phyloP scores from a whole-genome alignment of 768 basidiomycete species.

The Phylloporus sp. region DNA sequence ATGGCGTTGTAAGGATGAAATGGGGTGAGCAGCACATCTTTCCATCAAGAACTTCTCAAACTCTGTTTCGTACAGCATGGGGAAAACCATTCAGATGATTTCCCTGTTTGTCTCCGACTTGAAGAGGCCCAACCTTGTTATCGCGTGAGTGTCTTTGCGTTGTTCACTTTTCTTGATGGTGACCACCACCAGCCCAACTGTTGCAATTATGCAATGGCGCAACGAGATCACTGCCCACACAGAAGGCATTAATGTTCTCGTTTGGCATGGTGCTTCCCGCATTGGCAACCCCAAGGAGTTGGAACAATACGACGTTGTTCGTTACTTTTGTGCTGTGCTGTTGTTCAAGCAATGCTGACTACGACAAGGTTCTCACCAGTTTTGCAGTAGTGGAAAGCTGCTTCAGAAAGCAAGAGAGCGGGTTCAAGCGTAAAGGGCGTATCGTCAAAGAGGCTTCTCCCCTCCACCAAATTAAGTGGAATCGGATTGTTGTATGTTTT shows the following conservation, averaged over 20 bases:
- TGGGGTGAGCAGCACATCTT: constrained; percentile 57
- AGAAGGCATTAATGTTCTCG: constrained; percentile 72
- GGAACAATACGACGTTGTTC: constrained; percentile 81
- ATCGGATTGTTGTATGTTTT: constrained; percentile 61
- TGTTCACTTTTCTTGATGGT: background rate
- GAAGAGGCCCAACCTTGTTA: constrained; percentile 79
- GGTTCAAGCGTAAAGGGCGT: constrained; percentile 81
- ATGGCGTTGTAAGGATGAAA: constrained; percentile 61
- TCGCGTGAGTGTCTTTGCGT: constrained; percentile 60
- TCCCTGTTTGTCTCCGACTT: constrained; percentile 77
- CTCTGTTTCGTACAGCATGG: constrained; percentile 54
- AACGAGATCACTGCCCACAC: constrained; percentile 90
- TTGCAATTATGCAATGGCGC: constrained; percentile 76
- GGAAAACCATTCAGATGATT: constrained; percentile 96
- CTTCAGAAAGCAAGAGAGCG: constrained; percentile 88
- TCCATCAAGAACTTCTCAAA: constrained; percentile 3
- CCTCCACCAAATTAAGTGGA: constrained; percentile 82
- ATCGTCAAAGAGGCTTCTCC: constrained; percentile 87
- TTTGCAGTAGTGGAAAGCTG: constrained; percentile 88
- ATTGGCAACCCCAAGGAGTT: constrained; percentile 63
- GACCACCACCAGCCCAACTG: constrained; percentile 36
- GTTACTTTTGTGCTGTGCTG: constrained; percentile 17
- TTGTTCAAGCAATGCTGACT: constrained; percentile 2
- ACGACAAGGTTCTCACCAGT: constrained; percentile 68
- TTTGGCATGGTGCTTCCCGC: constrained; percentile 88